Conservation (phyloP, 2,329 filamentous ascomycete genomes). For the Penicillium crustosum region DNA sequence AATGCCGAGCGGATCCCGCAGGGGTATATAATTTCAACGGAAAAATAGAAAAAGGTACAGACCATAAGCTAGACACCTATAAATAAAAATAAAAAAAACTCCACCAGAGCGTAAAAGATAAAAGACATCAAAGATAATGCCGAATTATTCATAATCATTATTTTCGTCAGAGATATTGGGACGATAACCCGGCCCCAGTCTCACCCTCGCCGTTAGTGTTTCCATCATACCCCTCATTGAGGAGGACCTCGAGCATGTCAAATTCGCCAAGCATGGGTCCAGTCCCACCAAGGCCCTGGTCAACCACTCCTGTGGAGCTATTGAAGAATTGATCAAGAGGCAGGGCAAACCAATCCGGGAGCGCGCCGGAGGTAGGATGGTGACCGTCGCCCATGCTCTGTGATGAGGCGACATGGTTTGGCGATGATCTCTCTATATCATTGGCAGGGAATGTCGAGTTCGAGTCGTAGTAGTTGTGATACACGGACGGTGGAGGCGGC, state of each 20-base stretch:
- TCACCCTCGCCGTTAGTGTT: slow-evolving; percentile 25
- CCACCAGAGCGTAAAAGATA: not conserved
- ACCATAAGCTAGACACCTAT: not conserved
- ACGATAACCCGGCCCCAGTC: slow-evolving; percentile 19
- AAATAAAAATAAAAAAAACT: not conserved
- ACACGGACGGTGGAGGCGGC: slow-evolving; percentile 48
- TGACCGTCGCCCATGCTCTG: slow-evolving; percentile 31
- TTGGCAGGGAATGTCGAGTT: slow-evolving; percentile 35
- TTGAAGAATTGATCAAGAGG: slow-evolving; percentile 61
- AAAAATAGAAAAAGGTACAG: not conserved
- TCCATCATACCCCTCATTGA: slow-evolving; percentile 44
- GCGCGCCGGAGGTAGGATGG: slow-evolving; percentile 25
- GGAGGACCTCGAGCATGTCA: slow-evolving; percentile 50
- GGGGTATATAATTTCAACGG: slow-evolving; percentile 21
- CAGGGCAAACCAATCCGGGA: slow-evolving; percentile 62
- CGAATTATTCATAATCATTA: not conserved
- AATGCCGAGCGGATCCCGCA: slow-evolving; percentile 15
- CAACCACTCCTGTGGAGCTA: slow-evolving; percentile 45
- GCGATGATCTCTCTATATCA: slow-evolving; percentile 31
- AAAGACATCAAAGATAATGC: not conserved
- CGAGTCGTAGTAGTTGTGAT: slow-evolving; percentile 46
- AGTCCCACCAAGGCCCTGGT: slow-evolving; percentile 58
- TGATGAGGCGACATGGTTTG: slow-evolving; percentile 30
- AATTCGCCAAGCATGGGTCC: slow-evolving; percentile 61
- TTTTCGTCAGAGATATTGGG: slow-evolving; percentile 29